Conservation (phyloP, 208 protist genomes). For the Leishmania aethiopica region DNA sequence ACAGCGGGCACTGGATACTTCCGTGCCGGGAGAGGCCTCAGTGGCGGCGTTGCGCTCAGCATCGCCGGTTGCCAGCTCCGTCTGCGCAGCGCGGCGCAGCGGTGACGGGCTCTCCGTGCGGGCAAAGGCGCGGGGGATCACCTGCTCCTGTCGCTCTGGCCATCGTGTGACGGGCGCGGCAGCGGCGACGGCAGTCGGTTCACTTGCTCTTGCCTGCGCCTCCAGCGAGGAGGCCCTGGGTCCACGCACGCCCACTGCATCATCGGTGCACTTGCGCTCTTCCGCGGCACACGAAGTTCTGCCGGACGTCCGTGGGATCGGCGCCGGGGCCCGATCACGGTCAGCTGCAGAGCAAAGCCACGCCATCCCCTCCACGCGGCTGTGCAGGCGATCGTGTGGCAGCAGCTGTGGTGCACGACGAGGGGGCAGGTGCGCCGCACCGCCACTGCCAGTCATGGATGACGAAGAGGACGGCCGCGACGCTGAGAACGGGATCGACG, state of each 20-base stretch:
- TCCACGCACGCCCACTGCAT: not conserved
- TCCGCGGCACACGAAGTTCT: not conserved
- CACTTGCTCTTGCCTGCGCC: not conserved
- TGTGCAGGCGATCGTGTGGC: not conserved
- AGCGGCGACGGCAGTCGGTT: not conserved
- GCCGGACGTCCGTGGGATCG: not conserved
- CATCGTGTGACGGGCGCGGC: not conserved
- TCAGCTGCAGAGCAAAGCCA: not conserved
- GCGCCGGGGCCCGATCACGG: not conserved
- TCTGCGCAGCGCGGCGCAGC: not conserved
- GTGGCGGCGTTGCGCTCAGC: not conserved
- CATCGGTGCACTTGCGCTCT: not conserved
- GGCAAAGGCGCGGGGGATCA: not conserved
- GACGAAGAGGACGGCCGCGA: conserved; percentile 11
- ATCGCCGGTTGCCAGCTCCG: not conserved
- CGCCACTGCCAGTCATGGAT: conserved; percentile 6
- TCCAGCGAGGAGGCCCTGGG: not conserved
- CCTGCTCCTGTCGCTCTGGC: not conserved
- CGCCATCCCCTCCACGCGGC: not conserved
- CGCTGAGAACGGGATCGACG: conserved; percentile 10
- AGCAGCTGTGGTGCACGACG: not conserved
- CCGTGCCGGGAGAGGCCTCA: not conserved
- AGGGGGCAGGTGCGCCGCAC: not conserved
- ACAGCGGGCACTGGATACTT: not conserved
- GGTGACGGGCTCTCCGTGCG: conserved; percentile 22